Evolutionary conservation across 441 rosid species (phyloP).

Genomic region (Macaranga tanarius): DNA sequence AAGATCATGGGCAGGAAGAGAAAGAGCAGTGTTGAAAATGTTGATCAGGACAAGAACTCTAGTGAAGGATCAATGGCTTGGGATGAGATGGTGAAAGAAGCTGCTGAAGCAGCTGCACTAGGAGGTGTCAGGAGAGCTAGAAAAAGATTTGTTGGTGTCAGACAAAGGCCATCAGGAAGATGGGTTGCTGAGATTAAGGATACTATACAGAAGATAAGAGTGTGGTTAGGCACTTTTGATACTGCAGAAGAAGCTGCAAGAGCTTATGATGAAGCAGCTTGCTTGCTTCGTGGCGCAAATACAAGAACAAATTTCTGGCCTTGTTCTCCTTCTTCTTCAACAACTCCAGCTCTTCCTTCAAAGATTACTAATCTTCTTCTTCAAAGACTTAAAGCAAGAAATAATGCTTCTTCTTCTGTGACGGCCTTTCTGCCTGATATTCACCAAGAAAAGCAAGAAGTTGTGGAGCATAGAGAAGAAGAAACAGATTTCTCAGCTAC

Average conservation of each 20-base stretch:
- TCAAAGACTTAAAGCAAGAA: slow-evolving; percentile 57
- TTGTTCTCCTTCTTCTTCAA: slow-evolving; percentile 42
- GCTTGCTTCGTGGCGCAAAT: slow-evolving; percentile 61
- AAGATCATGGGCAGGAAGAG: slow-evolving; percentile 52
- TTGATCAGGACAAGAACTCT: slow-evolving; percentile 23
- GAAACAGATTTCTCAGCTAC: slow-evolving; percentile 26
- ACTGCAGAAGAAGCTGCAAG: slow-evolving; percentile 90
- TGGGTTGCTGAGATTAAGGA: slow-evolving; percentile 97
- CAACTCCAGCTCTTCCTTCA: slow-evolving; percentile 57
- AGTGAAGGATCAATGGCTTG: slow-evolving; percentile 37
- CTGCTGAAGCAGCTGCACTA: slow-evolving; percentile 35
- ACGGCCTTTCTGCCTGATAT: slow-evolving; percentile 11
- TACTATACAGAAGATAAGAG: slow-evolving; percentile 65
- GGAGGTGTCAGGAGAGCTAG: slow-evolving; percentile 52
- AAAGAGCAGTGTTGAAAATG: slow-evolving; percentile 31
- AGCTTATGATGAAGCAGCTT: slow-evolving; percentile 77
- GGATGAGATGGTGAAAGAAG: slow-evolving; percentile 67
- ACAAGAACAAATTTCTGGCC: slow-evolving; percentile 76
- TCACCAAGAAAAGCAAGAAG: slow-evolving; percentile 27
- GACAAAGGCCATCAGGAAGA: slow-evolving; percentile 92
- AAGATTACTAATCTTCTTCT: slow-evolving; percentile 65
- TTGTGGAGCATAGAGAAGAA: slow-evolving; percentile 26
- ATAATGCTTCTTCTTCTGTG: slow-evolving; percentile 20
- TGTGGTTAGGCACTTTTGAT: slow-evolving; percentile 88
- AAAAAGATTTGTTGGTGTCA: slow-evolving; percentile 69